Conservation (phyloP, 805 yeast genomes). For the Candida silvatica region DNA sequence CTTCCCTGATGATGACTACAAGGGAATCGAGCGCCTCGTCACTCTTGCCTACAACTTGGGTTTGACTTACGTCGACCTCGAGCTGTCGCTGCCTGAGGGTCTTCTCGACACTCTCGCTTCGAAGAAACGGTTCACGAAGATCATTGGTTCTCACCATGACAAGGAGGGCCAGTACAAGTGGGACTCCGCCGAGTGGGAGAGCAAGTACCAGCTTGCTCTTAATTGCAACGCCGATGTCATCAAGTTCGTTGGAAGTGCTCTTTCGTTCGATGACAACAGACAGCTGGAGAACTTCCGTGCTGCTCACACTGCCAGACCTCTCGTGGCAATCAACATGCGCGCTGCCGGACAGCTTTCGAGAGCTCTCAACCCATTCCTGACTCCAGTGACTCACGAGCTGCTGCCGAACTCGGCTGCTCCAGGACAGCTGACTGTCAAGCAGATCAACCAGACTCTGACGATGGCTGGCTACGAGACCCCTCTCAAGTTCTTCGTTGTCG, state of each 20-base stretch:
- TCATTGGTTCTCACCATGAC: constrained; percentile 83
- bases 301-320: constrained; percentile 46
- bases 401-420: constrained; percentile 71
- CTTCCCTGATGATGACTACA: constrained; percentile 53
- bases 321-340: constrained; percentile 82
- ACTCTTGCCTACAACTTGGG: constrained; percentile 66
- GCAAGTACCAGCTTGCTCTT: constrained; percentile 58
- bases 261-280: constrained; percentile 56
- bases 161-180: constrained; percentile 53
- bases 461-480: constrained; percentile 54
- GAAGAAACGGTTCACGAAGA: constrained; percentile 50
- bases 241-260: constrained; percentile 79
- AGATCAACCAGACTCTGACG: constrained; percentile 50
- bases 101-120: constrained; percentile 43
- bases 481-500: constrained; percentile 65
- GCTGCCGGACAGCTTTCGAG: constrained; percentile 69
- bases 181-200: constrained; percentile 68
- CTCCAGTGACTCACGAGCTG: constrained; percentile 75
- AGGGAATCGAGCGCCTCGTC: constrained; percentile 40
- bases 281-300: constrained; percentile 61
- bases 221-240: constrained; percentile 61
- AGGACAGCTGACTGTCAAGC: constrained; percentile 61
- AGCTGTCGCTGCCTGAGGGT: constrained; percentile 56
- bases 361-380: constrained; percentile 62
- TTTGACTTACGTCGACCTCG: constrained; percentile 74